A percentile compares a stretch with the other conserved stretches of the same genome.
phyloP scores from a whole-genome alignment of 2,329 filamentous ascomycete genomes.

The Canariomyces notabilis region DNA sequence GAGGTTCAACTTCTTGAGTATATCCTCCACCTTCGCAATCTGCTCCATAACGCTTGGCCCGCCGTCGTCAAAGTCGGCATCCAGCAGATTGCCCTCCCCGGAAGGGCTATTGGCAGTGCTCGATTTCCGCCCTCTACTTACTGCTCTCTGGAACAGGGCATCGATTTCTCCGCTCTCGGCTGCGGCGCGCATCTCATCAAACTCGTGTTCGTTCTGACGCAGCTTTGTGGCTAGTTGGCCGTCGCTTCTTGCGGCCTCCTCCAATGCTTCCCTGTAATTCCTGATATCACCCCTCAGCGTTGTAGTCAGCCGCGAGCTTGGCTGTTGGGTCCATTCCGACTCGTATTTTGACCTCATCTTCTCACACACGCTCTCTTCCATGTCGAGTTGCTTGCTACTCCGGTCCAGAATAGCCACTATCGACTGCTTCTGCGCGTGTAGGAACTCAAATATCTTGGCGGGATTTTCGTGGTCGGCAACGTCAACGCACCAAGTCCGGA shows the following conservation, averaged over 20 bases:
- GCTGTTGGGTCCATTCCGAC: slow-evolving; percentile 93
- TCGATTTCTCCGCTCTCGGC: slow-evolving; percentile 83
- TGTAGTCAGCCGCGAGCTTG: slow-evolving; percentile 81
- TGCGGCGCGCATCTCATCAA: slow-evolving; percentile 91
- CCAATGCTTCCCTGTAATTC: slow-evolving; percentile 81
- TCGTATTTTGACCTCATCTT: slow-evolving; percentile 99
- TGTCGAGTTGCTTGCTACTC: slow-evolving; percentile 83
- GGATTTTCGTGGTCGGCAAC: slow-evolving; percentile 82
- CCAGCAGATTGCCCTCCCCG: slow-evolving; percentile 74
- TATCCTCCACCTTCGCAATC: slow-evolving; percentile 80
- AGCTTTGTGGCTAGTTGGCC: slow-evolving; percentile 76
- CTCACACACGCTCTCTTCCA: slow-evolving; percentile 96
- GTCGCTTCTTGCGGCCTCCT: slow-evolving; percentile 85
- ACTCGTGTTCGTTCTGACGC: slow-evolving; percentile 78
- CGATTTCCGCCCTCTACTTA: slow-evolving; percentile 69
- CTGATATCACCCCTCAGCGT: slow-evolving; percentile 82
- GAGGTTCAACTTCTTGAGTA: slow-evolving; percentile 83
- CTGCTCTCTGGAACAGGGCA: slow-evolving; percentile 78
- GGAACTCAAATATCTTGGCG: slow-evolving; percentile 67
- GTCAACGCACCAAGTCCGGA: slow-evolving; percentile 89
- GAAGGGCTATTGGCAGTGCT: slow-evolving; percentile 58
- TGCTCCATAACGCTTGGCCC: slow-evolving; percentile 80
- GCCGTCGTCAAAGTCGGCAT: slow-evolving; percentile 83
- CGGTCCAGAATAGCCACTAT: slow-evolving; percentile 70
- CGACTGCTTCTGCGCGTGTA: slow-evolving; percentile 71